Conservation (phyloP, 805 yeast genomes). For the Sungouiozyma intestinalis region DNA sequence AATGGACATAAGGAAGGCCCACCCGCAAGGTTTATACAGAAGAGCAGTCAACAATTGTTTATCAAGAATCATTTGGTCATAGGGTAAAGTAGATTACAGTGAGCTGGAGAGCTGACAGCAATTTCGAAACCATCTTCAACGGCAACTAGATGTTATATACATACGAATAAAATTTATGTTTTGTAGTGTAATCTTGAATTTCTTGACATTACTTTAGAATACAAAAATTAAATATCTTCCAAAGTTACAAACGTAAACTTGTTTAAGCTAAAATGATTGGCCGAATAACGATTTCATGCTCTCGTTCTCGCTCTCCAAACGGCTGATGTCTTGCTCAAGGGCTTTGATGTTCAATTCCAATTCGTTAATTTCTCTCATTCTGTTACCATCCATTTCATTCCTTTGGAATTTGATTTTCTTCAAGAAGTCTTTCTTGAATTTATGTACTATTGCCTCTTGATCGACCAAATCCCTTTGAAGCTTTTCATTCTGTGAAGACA, state of each 20-base stretch:
- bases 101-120: neutral
- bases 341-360: slow-evolving; percentile 24
- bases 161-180: neutral
- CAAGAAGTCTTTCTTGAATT: slow-evolving; percentile 15
- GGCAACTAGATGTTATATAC: too few relatives aligned
- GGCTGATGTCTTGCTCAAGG: slow-evolving; percentile 26
- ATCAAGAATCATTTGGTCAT: neutral
- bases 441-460: slow-evolving; percentile 16
- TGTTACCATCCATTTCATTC: slow-evolving; percentile 13
- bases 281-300: slow-evolving; percentile 7
- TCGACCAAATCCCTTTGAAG: slow-evolving; percentile 20
- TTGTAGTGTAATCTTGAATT: neutral
- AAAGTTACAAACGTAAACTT: too few relatives aligned
- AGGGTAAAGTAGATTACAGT: neutral
- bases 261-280: too few relatives aligned
- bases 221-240: too few relatives aligned
- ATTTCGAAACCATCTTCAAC: too few relatives aligned
- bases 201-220: too few relatives aligned
- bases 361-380: slow-evolving; percentile 22
- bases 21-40: too few relatives aligned
- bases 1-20: neutral
- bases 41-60: too few relatives aligned
- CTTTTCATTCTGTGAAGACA: slow-evolving; percentile 13
- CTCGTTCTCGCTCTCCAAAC: slow-evolving; percentile 24
- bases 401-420: slow-evolving; percentile 16